Evolutionary conservation across 2,329 filamentous ascomycete species (phyloP).

Genomic region (Sclerotinia trifoliorum): DNA sequence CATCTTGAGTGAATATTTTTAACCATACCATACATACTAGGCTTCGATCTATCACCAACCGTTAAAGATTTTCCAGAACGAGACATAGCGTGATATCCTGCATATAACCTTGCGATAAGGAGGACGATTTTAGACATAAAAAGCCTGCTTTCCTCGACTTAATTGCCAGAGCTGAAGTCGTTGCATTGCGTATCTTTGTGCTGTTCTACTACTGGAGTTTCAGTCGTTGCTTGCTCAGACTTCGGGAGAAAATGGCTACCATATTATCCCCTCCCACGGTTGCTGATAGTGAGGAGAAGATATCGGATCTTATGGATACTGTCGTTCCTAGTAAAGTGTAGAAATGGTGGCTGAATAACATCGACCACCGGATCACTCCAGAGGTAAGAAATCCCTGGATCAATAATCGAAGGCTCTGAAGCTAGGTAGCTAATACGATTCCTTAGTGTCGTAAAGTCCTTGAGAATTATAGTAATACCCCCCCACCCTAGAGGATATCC

Average conservation of each 20-base stretch:
- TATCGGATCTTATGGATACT: background rate
- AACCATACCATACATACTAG: background rate
- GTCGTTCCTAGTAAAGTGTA: slow-evolving; percentile 3
- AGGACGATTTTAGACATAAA: background rate
- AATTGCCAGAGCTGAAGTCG: background rate
- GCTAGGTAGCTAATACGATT: too few species aligned
- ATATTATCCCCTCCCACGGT: background rate
- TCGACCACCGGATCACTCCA: slow-evolving; percentile 13
- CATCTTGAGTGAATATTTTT: background rate
- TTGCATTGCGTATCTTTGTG: background rate
- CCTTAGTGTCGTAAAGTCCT: slow-evolving; percentile 13
- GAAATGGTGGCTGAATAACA: background rate
- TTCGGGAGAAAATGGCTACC: background rate
- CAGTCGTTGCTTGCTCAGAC: background rate
- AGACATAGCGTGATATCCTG: background rate
- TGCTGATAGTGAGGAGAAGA: background rate
- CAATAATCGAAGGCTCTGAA: background rate
- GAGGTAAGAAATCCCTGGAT: background rate
- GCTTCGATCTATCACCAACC: background rate
- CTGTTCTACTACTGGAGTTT: background rate
- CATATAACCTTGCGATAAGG: background rate
- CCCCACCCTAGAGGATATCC: slow-evolving; percentile 24
- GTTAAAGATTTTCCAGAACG: background rate
- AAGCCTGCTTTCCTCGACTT: background rate
- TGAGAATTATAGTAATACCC: too few species aligned